Conservation (phyloP, 2,329 filamentous ascomycete species). For the Aureobasidium sp. region DNA sequence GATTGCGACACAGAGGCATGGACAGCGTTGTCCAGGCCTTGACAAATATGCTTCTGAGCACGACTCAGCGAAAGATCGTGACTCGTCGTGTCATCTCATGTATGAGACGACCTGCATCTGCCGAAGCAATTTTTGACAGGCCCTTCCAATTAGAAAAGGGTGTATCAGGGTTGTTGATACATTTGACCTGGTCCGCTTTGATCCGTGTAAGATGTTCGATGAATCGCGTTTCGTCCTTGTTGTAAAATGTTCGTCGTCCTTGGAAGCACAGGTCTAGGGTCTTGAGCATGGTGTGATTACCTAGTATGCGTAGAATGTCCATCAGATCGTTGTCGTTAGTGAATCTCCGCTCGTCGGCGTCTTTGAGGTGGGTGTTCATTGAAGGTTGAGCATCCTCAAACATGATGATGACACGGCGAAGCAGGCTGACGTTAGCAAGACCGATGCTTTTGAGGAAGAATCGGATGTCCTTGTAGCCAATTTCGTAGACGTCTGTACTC, state of each 20-base stretch:
- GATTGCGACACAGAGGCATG: background rate
- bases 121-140: background rate
- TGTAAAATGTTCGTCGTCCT: constrained; percentile 29
- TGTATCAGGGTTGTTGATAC: constrained; percentile 21
- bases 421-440: constrained; percentile 34
- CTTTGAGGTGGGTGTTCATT: constrained; percentile 29
- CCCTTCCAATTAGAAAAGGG: constrained; percentile 8
- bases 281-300: constrained; percentile 32
- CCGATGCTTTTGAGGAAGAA: constrained; percentile 41
- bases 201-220: constrained; percentile 36
- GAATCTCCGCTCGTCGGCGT: constrained; percentile 38
- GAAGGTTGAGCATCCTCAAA: constrained; percentile 38
- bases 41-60: background rate
- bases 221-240: constrained; percentile 32
- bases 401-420: constrained; percentile 36
- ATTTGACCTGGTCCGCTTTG: constrained; percentile 33
- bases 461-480: constrained; percentile 37
- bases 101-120: background rate
- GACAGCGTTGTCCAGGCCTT: background rate
- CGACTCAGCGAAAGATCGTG: constrained; percentile 3
- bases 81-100: constrained; percentile 6
- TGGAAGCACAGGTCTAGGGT: constrained; percentile 34
- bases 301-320: constrained; percentile 36
- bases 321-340: constrained; percentile 39
- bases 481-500: constrained; percentile 33